phyloP scores from a whole-genome alignment of 352 stramenopile genomes.

The Blastocystis hominis region DNA sequence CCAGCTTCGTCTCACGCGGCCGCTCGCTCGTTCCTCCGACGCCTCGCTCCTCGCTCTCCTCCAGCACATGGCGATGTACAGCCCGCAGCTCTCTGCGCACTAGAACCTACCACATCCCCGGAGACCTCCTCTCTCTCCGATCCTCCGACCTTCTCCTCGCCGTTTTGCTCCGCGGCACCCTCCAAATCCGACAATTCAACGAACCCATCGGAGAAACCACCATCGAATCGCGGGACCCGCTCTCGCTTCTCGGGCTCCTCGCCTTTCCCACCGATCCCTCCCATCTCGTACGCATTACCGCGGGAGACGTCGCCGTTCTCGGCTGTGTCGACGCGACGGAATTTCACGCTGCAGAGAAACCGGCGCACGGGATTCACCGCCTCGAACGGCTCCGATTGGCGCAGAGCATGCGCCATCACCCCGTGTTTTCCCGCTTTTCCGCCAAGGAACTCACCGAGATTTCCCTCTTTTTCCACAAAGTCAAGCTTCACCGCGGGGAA shows the following conservation, averaged over 20 bases:
- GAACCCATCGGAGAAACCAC: neutral
- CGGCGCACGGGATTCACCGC: neutral
- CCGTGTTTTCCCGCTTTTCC: neutral
- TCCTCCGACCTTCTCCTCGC: neutral
- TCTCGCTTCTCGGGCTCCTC: slow-evolving; percentile 10
- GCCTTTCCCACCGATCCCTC: neutral
- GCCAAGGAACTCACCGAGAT: neutral
- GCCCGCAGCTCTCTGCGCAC: neutral
- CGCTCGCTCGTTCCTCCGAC: neutral
- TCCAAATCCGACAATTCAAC: neutral
- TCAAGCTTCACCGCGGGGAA: neutral
- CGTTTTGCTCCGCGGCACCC: neutral
- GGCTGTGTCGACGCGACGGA: neutral
- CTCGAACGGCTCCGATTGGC: neutral
- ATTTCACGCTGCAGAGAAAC: neutral
- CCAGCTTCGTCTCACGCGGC: neutral
- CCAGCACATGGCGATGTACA: neutral
- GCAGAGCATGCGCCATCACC: neutral
- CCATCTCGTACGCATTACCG: neutral
- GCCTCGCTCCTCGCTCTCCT: neutral
- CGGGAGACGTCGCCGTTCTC: neutral
- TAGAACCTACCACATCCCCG: neutral
- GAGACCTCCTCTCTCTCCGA: neutral
- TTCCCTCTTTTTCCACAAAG: slow-evolving; percentile 31
- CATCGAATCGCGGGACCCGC: neutral